phyloP scores from a whole-genome alignment of 352 stramenopile species.

The Globisporangium canariense region DNA sequence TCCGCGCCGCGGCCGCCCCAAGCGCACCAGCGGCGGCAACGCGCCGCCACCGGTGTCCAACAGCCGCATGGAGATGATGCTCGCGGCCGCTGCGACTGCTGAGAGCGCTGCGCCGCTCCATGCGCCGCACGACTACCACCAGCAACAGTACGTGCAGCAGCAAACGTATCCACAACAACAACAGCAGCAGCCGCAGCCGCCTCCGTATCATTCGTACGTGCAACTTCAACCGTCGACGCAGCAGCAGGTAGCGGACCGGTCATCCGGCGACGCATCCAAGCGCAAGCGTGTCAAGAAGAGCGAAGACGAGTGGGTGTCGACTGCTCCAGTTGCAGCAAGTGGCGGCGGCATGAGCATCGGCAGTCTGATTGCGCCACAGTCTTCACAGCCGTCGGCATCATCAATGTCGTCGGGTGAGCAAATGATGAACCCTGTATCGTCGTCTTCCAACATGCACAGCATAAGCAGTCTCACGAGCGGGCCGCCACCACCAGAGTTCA shows the following conservation, averaged over 20 bases:
- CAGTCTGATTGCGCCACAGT: constrained; percentile 14
- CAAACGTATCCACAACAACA: constrained; percentile 8
- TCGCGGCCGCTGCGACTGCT: constrained; percentile 20
- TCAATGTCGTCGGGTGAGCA: neutral
- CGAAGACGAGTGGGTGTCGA: constrained; percentile 35
- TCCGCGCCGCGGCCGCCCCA: constrained; percentile 27
- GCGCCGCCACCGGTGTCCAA: constrained; percentile 20
- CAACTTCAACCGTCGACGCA: constrained; percentile 8
- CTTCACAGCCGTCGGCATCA: constrained; percentile 2
- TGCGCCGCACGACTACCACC: constrained; percentile 6
- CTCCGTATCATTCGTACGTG: constrained; percentile 3
- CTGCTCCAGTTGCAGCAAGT: neutral
- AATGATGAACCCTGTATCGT: neutral
- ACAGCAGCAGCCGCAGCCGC: neutral
- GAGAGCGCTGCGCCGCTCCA: constrained; percentile 2
- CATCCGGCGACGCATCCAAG: constrained; percentile 19
- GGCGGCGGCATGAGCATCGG: constrained; percentile 16
- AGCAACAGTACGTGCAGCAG: neutral
- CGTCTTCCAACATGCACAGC: constrained; percentile 11
- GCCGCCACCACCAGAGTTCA: constrained; percentile 10
- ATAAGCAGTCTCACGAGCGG: constrained; percentile 19
- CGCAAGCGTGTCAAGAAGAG: constrained; percentile 57
- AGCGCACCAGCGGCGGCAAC: constrained; percentile 19
- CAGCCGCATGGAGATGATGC: constrained; percentile 53
- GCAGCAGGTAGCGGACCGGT: constrained; percentile 3